Base-by-base conservation (phyloP, 768 basidiomycete genomes). In the Boletus sp. region DNA sequence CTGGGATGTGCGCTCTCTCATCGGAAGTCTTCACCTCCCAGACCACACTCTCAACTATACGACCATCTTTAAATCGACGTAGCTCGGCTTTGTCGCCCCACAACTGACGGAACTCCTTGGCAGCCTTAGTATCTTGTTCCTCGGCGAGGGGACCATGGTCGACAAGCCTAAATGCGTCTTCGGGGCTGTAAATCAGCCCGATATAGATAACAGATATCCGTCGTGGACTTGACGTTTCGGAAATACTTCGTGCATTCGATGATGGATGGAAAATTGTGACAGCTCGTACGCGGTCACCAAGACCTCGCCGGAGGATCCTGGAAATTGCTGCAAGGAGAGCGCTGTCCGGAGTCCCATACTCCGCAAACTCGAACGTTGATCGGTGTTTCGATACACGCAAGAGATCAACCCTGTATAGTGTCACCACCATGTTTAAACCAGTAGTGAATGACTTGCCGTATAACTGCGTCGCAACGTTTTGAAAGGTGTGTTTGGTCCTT, bases 51-150 rank as follows among this genome's bases (percentile, higher is more conserved):
- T 98, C 93, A 6, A 81, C 66, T 57, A 98, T 98, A 17, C 87
- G 81, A 1, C 96, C 96, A 63, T 99, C 95, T 70, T 98, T 95
- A 78, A 99, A 99, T 37, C 95, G 82, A 7, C 97, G 81, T 17
- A 98, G 75, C 65, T 98, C 96, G 0, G 94, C 86, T 69, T 93
- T 96, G 37, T 82, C 75, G 0, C 95, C 96, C 97, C 97, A 99
- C 60, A 98, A 75, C 6, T 83, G 79, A 23, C 87, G 83, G 78
- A 97, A 99, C 4, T 75, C 77, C 42, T 79, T 72, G 0, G 79
- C 75, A 6, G 70, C 76, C 10, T 74, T 68, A 23, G 76, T 72
- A 47, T 86, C 78, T 40, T 77, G 66, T 37, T 86, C 84, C 11
- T 84, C 83, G 47, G 84, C 89, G 0, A 87, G 68, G 1, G 96